Percentiles rank a stretch among this genome's conserved stretches.
Evolutionary conservation across 352 stramenopile genomes (phyloP).

Genomic region (Thraustotheca clavata): DNA sequence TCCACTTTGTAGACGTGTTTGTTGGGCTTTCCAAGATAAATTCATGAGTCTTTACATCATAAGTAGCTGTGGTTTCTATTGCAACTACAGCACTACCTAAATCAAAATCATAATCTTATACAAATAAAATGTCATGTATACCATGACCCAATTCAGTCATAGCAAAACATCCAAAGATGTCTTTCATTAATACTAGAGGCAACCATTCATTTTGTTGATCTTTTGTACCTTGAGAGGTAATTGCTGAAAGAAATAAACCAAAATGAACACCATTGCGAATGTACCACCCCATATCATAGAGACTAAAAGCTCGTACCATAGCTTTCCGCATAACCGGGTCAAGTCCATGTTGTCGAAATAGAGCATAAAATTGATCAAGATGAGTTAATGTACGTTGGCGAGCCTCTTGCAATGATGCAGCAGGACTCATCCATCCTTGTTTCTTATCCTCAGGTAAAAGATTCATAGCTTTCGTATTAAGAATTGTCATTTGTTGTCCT

Average conservation of each 20-base stretch:
- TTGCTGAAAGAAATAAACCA: conserved; percentile 66
- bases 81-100: conserved; percentile 57
- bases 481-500: conserved; percentile 31
- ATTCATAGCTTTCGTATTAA: conserved; percentile 44
- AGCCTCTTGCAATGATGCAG: conserved; percentile 34
- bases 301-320: conserved; percentile 49
- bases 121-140: background rate
- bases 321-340: conserved; percentile 46
- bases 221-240: conserved; percentile 62
- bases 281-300: conserved; percentile 58
- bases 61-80: conserved; percentile 94
- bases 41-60: conserved; percentile 78
- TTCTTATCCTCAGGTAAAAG: conserved; percentile 32
- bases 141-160: conserved; percentile 90
- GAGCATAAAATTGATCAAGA: conserved; percentile 25
- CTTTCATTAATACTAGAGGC: conserved; percentile 49
- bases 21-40: conserved; percentile 94
- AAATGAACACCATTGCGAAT: conserved; percentile 79
- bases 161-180: conserved; percentile 78
- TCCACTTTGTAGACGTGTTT: conserved; percentile 93
- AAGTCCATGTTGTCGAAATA: conserved; percentile 52
- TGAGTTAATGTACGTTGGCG: conserved; percentile 43
- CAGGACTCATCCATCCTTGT: conserved; percentile 35
- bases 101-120: background rate
- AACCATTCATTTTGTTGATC: conserved; percentile 82